Evolutionary conservation across 2,329 filamentous ascomycete species (phyloP).

Genomic region (Fusarium concolor): DNA sequence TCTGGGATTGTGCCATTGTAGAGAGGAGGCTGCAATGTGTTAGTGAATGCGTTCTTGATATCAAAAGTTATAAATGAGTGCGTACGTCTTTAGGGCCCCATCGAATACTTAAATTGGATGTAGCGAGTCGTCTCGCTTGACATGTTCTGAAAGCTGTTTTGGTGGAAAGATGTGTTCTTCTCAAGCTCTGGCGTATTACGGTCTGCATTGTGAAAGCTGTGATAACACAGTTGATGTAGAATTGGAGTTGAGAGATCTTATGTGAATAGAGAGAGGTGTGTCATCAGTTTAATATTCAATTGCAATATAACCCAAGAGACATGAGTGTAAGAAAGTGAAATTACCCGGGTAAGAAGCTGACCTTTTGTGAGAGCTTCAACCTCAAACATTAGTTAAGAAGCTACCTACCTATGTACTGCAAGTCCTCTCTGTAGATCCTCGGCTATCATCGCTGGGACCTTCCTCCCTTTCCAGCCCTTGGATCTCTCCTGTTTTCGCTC

Average conservation of each 20-base stretch:
- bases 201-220: slow-evolving; percentile 32
- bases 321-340: neutral
- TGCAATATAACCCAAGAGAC: neutral
- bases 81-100: slow-evolving; percentile 48
- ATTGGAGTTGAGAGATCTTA: neutral
- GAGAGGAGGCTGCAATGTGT: slow-evolving; percentile 69
- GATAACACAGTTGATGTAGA: neutral
- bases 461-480: slow-evolving; percentile 4
- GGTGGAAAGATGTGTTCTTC: slow-evolving; percentile 8
- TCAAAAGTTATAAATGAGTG: too few species aligned
- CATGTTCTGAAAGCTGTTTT: slow-evolving; percentile 8
- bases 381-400: neutral
- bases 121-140: slow-evolving; percentile 35
- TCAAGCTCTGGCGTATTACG: slow-evolving; percentile 28
- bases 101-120: slow-evolving; percentile 46
- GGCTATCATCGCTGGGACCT: slow-evolving; percentile 38
- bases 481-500: slow-evolving; percentile 9
- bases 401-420: neutral
- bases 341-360: neutral
- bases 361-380: slow-evolving; percentile 4
- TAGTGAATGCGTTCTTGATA: neutral
- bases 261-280: neutral
- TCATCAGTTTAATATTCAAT: neutral
- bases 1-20: slow-evolving; percentile 76
- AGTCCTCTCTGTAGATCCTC: slow-evolving; percentile 28